Conservation (phyloP, 208 protist genomes). For the Angomonas deanei region DNA sequence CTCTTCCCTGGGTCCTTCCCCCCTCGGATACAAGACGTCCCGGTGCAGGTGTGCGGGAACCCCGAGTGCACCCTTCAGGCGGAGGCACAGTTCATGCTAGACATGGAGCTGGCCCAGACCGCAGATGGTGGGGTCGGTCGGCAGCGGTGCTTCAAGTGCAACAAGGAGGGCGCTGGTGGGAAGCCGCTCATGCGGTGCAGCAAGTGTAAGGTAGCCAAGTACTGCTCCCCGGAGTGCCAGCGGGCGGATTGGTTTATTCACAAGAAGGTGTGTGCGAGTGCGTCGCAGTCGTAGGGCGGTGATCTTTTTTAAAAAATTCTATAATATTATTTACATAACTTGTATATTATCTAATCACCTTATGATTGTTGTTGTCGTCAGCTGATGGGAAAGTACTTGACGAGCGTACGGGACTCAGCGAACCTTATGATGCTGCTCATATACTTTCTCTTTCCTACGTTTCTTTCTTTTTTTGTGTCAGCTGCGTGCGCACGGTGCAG, state of each 20-base stretch:
- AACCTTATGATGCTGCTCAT: no score
- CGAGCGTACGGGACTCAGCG: no score
- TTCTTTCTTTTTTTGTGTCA: neutral
- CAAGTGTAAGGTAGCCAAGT: conserved; percentile 64
- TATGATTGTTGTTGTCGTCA: no score
- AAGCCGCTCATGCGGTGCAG: conserved; percentile 47
- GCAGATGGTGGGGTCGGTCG: neutral
- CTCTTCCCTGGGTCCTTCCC: conserved; percentile 37
- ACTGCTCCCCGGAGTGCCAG: conserved; percentile 62
- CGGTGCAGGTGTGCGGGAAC: conserved; percentile 34
- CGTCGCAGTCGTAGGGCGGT: no score
- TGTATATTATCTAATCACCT: no score
- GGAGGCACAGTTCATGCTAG: conserved; percentile 29
- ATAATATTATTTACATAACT: neutral
- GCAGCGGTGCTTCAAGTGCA: conserved; percentile 33
- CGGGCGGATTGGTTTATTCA: conserved; percentile 54
- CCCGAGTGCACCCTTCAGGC: conserved; percentile 27
- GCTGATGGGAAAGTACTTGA: no score
- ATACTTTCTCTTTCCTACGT: neutral
- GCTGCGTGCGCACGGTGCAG: no score
- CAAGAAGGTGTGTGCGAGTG: conserved; percentile 34
- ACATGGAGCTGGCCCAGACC: conserved; percentile 34
- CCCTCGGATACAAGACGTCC: conserved; percentile 47
- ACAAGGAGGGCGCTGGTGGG: neutral
- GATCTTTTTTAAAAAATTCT: neutral